Percentiles rank a stretch among this genome's conserved stretches.
phyloP scores from a whole-genome alignment of 306 rosid species.

The Rubus parviflorus region DNA sequence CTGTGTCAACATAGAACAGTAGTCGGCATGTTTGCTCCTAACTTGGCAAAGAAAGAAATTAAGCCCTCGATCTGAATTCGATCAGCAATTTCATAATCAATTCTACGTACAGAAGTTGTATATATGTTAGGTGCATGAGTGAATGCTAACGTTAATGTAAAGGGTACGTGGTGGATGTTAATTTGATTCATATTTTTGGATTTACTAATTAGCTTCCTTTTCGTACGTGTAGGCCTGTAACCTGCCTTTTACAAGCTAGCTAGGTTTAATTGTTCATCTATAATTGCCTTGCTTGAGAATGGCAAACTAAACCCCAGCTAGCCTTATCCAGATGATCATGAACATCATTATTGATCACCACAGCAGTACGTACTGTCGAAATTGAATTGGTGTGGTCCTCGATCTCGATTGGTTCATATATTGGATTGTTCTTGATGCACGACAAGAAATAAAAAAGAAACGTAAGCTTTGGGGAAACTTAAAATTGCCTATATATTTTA shows the following conservation, averaged over 20 bases:
- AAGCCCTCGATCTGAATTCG: too few relatives aligned
- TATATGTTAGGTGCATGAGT: neutral
- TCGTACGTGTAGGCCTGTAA: neutral
- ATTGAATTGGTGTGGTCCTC: neutral
- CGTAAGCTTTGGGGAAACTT: neutral
- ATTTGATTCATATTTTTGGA: neutral
- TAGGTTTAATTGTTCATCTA: too few relatives aligned
- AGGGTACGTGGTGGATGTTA: neutral
- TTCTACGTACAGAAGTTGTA: neutral
- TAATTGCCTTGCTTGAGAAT: too few relatives aligned
- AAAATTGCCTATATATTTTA: neutral
- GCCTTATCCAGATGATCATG: neutral
- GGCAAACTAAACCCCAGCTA: neutral
- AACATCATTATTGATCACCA: neutral
- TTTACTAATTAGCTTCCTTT: neutral
- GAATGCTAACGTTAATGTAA: neutral
- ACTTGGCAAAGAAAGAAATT: neutral
- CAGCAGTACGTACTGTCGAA: neutral
- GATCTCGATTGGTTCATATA: neutral
- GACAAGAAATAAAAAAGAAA: neutral
- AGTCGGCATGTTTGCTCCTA: neutral
- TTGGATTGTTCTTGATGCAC: neutral
- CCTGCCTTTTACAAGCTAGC: too few relatives aligned
- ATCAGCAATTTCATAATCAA: too few relatives aligned
- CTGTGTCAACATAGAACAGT: neutral